Evolutionary conservation across 2,329 filamentous ascomycete species (phyloP).

Genomic region (Aspergillus tubingensis): DNA sequence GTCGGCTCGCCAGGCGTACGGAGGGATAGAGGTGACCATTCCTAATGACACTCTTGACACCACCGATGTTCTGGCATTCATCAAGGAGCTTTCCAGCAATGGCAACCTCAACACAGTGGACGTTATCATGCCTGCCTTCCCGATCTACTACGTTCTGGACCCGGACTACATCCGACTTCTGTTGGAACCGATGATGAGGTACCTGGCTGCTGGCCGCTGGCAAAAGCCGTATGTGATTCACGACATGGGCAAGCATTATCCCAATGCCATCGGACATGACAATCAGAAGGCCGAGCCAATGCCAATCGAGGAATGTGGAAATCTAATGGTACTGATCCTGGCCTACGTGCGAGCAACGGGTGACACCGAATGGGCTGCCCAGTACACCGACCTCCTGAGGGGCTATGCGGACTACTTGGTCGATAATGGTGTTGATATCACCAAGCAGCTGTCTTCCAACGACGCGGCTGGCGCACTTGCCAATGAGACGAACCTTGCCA

Average conservation of each 20-base stretch:
- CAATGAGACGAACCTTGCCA: conserved; percentile 51
- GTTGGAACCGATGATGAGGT: conserved; percentile 47
- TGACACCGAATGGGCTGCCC: conserved; percentile 38
- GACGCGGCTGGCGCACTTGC: conserved; percentile 44
- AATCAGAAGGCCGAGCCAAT: conserved; percentile 43
- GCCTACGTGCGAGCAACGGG: conserved; percentile 44
- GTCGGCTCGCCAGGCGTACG: conserved; percentile 46
- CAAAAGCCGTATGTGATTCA: conserved; percentile 42
- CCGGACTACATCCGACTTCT: conserved; percentile 48
- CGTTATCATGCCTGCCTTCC: conserved; percentile 47
- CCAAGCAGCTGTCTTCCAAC: conserved; percentile 46
- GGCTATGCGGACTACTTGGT: conserved; percentile 47
- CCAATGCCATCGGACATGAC: conserved; percentile 45
- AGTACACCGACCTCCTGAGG: conserved; percentile 39
- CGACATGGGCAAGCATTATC: conserved; percentile 46
- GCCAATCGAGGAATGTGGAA: conserved; percentile 47
- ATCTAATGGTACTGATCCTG: conserved; percentile 42
- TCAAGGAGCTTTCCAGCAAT: conserved; percentile 49
- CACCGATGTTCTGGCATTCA: conserved; percentile 37
- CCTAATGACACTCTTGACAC: conserved; percentile 36
- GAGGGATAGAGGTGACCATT: conserved; percentile 44
- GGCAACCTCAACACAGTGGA: conserved; percentile 49
- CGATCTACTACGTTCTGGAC: conserved; percentile 46
- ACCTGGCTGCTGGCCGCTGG: conserved; percentile 45
- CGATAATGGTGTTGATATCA: conserved; percentile 42